phyloP scores from a whole-genome alignment of 192 early-diverging fungal genomes.

The Oehlia diaphana region DNA sequence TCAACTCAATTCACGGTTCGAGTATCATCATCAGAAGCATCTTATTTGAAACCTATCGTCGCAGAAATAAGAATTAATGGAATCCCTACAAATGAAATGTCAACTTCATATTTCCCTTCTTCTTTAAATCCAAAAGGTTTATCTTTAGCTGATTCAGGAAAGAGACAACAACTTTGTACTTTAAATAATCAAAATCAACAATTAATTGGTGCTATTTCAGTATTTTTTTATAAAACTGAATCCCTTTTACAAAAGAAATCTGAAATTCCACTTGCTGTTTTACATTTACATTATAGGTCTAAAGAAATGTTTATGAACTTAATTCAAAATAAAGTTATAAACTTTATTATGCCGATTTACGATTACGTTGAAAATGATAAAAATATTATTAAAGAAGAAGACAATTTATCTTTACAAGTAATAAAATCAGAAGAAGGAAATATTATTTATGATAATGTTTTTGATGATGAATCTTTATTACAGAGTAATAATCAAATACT shows the following conservation, averaged over 20 bases:
- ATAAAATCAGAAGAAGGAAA: neutral
- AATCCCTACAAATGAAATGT: neutral
- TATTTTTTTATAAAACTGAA: neutral
- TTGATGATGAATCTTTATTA: neutral
- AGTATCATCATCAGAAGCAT: neutral
- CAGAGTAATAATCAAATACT: neutral
- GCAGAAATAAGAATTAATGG: neutral
- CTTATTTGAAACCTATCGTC: neutral
- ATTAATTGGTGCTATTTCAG: neutral
- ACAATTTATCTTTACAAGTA: neutral
- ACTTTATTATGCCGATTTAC: too few relatives aligned
- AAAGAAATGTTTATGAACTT: neutral
- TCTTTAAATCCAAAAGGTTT: neutral
- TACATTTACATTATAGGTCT: neutral
- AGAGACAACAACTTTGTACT: neutral
- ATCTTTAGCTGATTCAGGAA: neutral
- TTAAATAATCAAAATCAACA: neutral
- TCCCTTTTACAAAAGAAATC: neutral
- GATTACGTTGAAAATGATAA: neutral
- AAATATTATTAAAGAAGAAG: neutral
- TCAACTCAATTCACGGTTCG: neutral
- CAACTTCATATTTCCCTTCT: neutral
- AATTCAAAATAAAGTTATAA: neutral
- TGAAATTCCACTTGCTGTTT: neutral
- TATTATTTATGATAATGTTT: neutral